Evolutionary conservation across 1,139 yeast species (phyloP).

Genomic region (Kurtzmaniella quercitrusa): DNA sequence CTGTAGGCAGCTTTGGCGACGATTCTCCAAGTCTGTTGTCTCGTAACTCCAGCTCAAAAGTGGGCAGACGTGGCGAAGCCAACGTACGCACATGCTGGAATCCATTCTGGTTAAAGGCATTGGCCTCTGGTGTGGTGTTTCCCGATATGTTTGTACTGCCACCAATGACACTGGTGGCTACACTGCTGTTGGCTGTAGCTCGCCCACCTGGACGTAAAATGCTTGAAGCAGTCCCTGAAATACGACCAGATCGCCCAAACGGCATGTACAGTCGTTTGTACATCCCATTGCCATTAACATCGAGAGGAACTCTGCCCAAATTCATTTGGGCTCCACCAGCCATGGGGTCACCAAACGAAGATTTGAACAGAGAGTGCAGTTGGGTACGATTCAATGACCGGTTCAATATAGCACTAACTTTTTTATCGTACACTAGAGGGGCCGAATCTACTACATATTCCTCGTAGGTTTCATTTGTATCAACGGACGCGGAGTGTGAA

Average conservation of each 20-base stretch:
- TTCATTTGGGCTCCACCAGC: slow-evolving; percentile 22
- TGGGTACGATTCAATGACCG: slow-evolving; percentile 72
- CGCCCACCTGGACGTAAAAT: neutral
- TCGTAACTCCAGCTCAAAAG: neutral
- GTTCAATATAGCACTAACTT: slow-evolving; percentile 70
- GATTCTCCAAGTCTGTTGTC: neutral
- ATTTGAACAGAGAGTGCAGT: slow-evolving; percentile 72
- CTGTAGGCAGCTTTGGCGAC: neutral
- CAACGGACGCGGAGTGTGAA: slow-evolving; percentile 47
- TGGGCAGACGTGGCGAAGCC: neutral
- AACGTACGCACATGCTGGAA: slow-evolving; percentile 1
- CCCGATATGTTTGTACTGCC: neutral
- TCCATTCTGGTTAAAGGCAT: neutral
- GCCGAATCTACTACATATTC: slow-evolving; percentile 61
- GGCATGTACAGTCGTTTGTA: slow-evolving; percentile 2
- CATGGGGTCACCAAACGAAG: slow-evolving; percentile 63
- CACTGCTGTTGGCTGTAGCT: neutral
- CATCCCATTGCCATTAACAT: neutral
- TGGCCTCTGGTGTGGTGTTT: neutral
- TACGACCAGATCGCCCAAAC: neutral
- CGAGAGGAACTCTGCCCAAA: slow-evolving; percentile 8
- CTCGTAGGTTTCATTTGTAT: slow-evolving; percentile 38
- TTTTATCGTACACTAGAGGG: slow-evolving; percentile 75
- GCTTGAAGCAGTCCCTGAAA: neutral
- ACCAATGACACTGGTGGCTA: neutral